These are phyloP conservation scores for Fusarium proliferatum DNA, from an alignment of 2,329 filamentous ascomycete species.

Conservation along the genomic window DNA sequence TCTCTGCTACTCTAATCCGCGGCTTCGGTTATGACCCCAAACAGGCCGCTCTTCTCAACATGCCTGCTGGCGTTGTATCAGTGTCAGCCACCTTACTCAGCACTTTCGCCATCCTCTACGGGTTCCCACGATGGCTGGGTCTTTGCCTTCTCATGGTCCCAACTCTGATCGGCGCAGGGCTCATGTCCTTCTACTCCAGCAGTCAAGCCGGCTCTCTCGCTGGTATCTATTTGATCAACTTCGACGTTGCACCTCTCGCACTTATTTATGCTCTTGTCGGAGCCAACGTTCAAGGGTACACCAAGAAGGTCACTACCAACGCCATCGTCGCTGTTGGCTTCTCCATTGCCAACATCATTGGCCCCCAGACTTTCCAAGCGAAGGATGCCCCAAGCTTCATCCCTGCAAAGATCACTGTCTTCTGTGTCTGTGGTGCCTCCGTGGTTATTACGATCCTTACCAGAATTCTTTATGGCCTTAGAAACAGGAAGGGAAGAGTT, in stretches of 20 bases:
- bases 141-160: constrained; percentile 15
- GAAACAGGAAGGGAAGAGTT: neutral
- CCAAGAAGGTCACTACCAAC: constrained; percentile 10
- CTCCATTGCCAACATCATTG: constrained; percentile 15
- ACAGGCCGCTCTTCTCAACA: neutral
- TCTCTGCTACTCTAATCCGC: constrained; percentile 5
- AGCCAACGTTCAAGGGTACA: constrained; percentile 10
- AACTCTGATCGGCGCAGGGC: neutral
- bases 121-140: neutral
- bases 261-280: constrained; percentile 7
- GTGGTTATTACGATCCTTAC: neutral
- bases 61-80: constrained; percentile 7
- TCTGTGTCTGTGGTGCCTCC: neutral
- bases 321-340: constrained; percentile 8
- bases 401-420: constrained; percentile 5
- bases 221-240: constrained; percentile 10
- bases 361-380: neutral
- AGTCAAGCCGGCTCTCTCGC: constrained; percentile 2
- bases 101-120: constrained; percentile 4
- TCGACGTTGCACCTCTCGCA: constrained; percentile 2
- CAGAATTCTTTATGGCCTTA: neutral
- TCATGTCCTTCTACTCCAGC: constrained; percentile 10
- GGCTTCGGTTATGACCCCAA: constrained; percentile 4
- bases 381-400: neutral
- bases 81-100: neutral